Percentiles rank a stretch among this genome's conserved stretches.
Conservation (phyloP, 1,284 basidiomycete genomes). For the Ceratobasidium sp. region DNA sequence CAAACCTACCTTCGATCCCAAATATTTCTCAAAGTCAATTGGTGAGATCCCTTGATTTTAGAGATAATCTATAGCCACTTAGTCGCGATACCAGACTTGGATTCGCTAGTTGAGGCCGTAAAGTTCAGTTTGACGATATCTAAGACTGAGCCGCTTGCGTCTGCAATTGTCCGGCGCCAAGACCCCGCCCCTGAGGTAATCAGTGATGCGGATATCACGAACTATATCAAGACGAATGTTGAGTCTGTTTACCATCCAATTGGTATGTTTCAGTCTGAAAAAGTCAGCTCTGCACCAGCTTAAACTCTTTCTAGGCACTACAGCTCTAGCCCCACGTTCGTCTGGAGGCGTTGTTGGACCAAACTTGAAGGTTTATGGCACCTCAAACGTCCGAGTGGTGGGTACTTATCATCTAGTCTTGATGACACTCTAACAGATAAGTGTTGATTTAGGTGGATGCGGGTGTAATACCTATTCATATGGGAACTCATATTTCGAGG, state of each 20-base stretch:
- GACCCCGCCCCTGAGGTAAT: constrained; percentile 31
- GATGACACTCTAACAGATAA: neutral
- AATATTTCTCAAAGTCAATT: constrained; percentile 30
- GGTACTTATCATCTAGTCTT: neutral
- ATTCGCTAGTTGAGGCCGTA: constrained; percentile 49
- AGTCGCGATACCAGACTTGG: constrained; percentile 45
- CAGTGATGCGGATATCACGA: constrained; percentile 37
- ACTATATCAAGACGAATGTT: constrained; percentile 34
- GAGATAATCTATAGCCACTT: constrained; percentile 44
- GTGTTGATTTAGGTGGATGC: constrained; percentile 38
- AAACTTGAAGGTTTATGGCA: constrained; percentile 50
- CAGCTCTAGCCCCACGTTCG: constrained; percentile 48
- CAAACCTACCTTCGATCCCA: constrained; percentile 20
- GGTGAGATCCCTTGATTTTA: neutral
- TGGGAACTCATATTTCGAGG: constrained; percentile 51
- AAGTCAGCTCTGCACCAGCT: neutral
- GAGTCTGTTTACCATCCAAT: constrained; percentile 46
- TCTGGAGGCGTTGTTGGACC: constrained; percentile 51
- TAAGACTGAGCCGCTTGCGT: constrained; percentile 37
- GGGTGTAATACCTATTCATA: constrained; percentile 49
- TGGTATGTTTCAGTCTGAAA: constrained; percentile 33
- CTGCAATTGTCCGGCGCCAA: constrained; percentile 34
- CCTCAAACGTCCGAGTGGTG: constrained; percentile 46
- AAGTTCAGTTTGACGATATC: constrained; percentile 48
- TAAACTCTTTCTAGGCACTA: constrained; percentile 41